Conservation (phyloP, 2,329 filamentous ascomycete genomes). For the Gnomoniopsis sp. region DNA sequence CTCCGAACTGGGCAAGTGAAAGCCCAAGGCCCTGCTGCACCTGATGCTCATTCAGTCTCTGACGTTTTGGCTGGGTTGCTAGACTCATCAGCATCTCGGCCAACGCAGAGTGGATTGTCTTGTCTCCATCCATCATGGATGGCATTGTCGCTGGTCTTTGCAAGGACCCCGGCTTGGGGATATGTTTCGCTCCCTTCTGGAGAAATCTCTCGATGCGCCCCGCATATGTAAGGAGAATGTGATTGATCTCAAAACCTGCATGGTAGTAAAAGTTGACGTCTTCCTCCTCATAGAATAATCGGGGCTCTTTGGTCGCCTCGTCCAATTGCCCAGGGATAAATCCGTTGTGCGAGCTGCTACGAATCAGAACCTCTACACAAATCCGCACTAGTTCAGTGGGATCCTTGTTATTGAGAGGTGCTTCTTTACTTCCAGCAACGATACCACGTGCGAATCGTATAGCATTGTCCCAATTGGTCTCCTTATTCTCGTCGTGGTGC, state of each 20-base stretch:
- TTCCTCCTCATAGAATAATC: not conserved
- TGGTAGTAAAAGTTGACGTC: not conserved
- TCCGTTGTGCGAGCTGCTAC: not conserved
- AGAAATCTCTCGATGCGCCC: not conserved
- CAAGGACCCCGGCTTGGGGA: too few species aligned
- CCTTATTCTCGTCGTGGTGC: slow-evolving; percentile 10
- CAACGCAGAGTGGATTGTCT: too few species aligned
- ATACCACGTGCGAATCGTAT: slow-evolving; percentile 14
- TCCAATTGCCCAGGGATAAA: not conserved
- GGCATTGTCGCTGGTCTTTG: too few species aligned
- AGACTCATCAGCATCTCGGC: too few species aligned
- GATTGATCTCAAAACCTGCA: not conserved
- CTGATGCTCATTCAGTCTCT: too few species aligned
- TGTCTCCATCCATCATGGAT: too few species aligned
- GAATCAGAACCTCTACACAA: not conserved
- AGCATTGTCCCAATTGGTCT: slow-evolving; percentile 13
- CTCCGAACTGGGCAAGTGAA: too few species aligned
- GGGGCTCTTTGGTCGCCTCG: not conserved
- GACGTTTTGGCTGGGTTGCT: too few species aligned
- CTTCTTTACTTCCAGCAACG: not conserved
- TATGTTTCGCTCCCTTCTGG: not conserved
- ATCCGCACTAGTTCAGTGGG: not conserved
- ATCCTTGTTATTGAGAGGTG: not conserved
- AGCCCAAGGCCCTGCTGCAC: too few species aligned
- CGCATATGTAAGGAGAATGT: slow-evolving; percentile 2